Conservation (phyloP, 345 rosid genomes). For the Arabis hirsuta region DNA sequence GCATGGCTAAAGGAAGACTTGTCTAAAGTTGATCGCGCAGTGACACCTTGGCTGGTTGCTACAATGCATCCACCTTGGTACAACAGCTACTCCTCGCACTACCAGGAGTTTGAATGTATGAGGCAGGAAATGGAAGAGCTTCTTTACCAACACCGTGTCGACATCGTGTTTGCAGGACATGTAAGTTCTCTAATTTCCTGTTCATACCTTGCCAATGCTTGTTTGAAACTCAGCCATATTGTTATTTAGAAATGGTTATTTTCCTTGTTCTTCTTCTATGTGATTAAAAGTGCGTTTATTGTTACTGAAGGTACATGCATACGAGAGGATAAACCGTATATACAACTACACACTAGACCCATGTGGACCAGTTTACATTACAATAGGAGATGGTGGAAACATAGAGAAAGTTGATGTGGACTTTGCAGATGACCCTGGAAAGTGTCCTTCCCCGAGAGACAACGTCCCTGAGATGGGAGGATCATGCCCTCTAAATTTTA, state of each 20-base stretch:
- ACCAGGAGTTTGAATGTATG: conserved; percentile 95
- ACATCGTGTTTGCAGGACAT: conserved; percentile 80
- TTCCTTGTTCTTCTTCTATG: background rate
- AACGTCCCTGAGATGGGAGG: conserved; percentile 74
- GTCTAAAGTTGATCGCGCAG: conserved; percentile 51
- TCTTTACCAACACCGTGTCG: conserved; percentile 66
- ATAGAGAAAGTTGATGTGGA: conserved; percentile 76
- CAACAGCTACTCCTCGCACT: conserved; percentile 78
- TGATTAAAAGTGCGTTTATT: background rate
- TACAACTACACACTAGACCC: conserved; percentile 73
- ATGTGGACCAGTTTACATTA: conserved; percentile 79
- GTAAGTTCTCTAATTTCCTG: conserved; percentile 47
- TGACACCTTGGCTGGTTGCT: conserved; percentile 87
- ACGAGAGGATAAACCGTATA: conserved; percentile 80
- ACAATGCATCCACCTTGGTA: conserved; percentile 94
- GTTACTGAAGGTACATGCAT: conserved; percentile 80
- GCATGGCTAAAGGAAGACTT: conserved; percentile 77
- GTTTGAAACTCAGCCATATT: background rate
- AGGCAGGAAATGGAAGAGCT: conserved; percentile 87
- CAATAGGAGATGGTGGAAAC: conserved; percentile 90
- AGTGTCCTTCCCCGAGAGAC: conserved; percentile 71
- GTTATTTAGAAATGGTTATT: background rate
- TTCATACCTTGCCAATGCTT: background rate
- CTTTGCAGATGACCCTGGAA: conserved; percentile 75
- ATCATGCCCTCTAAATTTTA: conserved; percentile 65